A percentile compares a stretch with the other conserved stretches of the same genome.
Evolutionary conservation across 371 early-diverging fungal species (phyloP).

Genomic region (Mortierella sp.): DNA sequence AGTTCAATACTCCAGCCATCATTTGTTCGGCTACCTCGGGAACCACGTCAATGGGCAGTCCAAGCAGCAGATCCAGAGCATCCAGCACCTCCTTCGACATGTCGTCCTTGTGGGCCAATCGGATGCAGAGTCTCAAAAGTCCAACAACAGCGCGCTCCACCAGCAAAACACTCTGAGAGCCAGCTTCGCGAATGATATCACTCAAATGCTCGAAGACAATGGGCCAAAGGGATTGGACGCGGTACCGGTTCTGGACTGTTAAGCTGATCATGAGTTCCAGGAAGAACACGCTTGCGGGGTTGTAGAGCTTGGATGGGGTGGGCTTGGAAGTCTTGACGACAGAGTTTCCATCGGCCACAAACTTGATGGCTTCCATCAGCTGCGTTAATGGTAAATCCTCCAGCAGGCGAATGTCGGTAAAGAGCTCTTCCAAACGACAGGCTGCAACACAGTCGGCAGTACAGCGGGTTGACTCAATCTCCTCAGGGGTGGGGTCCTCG

Average conservation of each 20-base stretch:
- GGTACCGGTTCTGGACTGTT: slow-evolving; percentile 80
- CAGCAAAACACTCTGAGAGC: slow-evolving; percentile 75
- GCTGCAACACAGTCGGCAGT: slow-evolving; percentile 80
- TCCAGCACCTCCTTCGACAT: slow-evolving; percentile 75
- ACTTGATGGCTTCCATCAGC: slow-evolving; percentile 71
- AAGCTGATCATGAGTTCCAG: slow-evolving; percentile 84
- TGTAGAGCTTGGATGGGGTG: slow-evolving; percentile 67
- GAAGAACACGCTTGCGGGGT: slow-evolving; percentile 80
- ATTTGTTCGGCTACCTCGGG: slow-evolving; percentile 82
- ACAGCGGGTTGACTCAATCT: slow-evolving; percentile 78
- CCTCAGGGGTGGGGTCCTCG: slow-evolving; percentile 81
- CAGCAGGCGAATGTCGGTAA: slow-evolving; percentile 80
- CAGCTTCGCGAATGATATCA: slow-evolving; percentile 78
- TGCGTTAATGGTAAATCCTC: slow-evolving; percentile 74
- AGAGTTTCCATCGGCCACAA: slow-evolving; percentile 54
- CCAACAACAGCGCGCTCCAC: slow-evolving; percentile 87
- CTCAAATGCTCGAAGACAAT: slow-evolving; percentile 77
- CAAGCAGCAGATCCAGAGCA: slow-evolving; percentile 72
- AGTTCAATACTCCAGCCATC: slow-evolving; percentile 83
- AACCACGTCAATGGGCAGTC: slow-evolving; percentile 76
- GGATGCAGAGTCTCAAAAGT: slow-evolving; percentile 78
- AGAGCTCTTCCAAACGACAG: slow-evolving; percentile 82
- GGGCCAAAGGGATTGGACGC: slow-evolving; percentile 77
- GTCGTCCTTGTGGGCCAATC: slow-evolving; percentile 76
- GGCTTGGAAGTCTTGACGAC: slow-evolving; percentile 57